Conservation (phyloP, 2,329 filamentous ascomycete species). For the Nothomitra cinnamomea region DNA sequence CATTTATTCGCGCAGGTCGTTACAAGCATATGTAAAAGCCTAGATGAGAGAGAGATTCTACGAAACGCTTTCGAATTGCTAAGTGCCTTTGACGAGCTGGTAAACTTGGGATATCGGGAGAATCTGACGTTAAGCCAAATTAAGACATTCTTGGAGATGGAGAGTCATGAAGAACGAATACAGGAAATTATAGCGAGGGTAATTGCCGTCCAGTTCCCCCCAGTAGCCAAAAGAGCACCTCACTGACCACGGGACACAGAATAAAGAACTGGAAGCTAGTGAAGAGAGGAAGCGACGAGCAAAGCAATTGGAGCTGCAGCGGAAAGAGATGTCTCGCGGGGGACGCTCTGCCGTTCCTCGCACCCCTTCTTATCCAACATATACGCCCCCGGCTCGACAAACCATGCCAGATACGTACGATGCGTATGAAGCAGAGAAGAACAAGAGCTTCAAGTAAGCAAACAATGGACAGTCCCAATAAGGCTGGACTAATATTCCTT, state of each 20-base stretch:
- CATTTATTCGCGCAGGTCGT: constrained; percentile 97
- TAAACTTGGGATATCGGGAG: constrained; percentile 88
- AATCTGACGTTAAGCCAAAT: constrained; percentile 94
- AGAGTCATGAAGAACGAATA: constrained; percentile 95
- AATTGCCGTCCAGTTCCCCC: constrained; percentile 18
- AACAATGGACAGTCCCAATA: neutral
- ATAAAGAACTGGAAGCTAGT: constrained; percentile 95
- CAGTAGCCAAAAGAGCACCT: neutral
- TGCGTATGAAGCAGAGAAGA: constrained; percentile 93
- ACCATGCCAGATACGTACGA: constrained; percentile 72
- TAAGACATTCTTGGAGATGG: constrained; percentile 98
- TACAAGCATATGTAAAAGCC: constrained; percentile 83
- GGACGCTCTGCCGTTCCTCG: constrained; percentile 51
- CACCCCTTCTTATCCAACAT: constrained; percentile 72
- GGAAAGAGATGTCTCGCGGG: constrained; percentile 79
- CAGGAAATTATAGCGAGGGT: constrained; percentile 93
- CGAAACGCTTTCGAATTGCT: constrained; percentile 92
- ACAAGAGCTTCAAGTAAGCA: constrained; percentile 51
- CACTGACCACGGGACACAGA: constrained; percentile 25
- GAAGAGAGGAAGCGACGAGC: constrained; percentile 98
- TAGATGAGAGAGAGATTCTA: constrained; percentile 90
- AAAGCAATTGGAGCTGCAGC: constrained; percentile 96
- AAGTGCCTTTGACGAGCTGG: constrained; percentile 92
- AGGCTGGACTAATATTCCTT: constrained; percentile 5
- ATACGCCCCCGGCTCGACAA: constrained; percentile 62